These are phyloP conservation scores for Babesia microti DNA, from an alignment of 169 alveolate genomes.

Conservation along the genomic window DNA sequence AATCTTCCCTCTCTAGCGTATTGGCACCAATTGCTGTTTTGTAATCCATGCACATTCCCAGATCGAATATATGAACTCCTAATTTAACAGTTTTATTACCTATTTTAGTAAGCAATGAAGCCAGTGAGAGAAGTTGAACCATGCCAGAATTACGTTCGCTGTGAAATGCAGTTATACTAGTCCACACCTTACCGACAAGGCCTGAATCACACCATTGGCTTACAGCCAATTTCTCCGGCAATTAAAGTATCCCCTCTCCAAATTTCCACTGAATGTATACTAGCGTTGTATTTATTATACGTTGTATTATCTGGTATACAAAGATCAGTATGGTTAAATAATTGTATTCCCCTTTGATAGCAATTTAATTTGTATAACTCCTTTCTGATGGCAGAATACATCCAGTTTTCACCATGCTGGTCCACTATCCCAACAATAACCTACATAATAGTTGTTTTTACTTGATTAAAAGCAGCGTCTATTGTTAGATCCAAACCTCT, in stretches of 20 bases:
- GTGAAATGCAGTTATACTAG: constrained; percentile 62
- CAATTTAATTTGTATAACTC: constrained; percentile 42
- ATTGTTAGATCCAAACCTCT: constrained; percentile 28
- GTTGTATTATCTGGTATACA: background rate
- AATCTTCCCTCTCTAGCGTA: constrained; percentile 24
- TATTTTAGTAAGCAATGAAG: constrained; percentile 40
- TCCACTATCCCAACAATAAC: constrained; percentile 50
- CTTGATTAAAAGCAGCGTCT: constrained; percentile 44
- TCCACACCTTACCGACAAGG: constrained; percentile 47
- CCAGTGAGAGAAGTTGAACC: constrained; percentile 52
- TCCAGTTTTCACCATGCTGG: constrained; percentile 59
- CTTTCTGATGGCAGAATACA: constrained; percentile 48
- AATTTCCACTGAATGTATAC: constrained; percentile 51
- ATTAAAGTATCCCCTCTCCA: constrained; percentile 44
- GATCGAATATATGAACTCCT: constrained; percentile 52
- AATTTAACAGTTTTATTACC: background rate
- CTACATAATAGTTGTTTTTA: constrained; percentile 5
- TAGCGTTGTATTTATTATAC: background rate
- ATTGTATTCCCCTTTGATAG: constrained; percentile 1
- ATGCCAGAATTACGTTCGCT: constrained; percentile 45
- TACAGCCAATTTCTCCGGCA: constrained; percentile 62
- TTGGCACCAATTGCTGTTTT: constrained; percentile 50
- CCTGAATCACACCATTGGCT: constrained; percentile 6
- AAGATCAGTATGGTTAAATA: background rate
- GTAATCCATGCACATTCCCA: constrained; percentile 57